A percentile compares a stretch with the other conserved stretches of the same genome.
Evolutionary conservation across 1,284 basidiomycete species (phyloP).

Genomic region (Chondrostereum purpureum): DNA sequence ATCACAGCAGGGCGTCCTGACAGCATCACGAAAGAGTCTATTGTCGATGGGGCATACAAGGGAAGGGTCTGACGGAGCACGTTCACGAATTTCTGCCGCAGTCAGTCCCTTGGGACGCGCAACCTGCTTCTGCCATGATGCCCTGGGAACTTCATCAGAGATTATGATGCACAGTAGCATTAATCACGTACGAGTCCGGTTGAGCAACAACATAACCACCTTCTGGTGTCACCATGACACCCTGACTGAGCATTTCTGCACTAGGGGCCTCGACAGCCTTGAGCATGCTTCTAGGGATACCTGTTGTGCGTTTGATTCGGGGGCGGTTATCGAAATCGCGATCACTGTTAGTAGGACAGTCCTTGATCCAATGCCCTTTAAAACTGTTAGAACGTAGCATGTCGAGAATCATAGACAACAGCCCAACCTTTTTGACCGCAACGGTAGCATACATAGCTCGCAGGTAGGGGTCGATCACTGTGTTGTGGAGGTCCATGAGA

Average conservation of each 20-base stretch:
- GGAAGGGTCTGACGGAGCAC: constrained; percentile 69
- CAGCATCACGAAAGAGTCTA: constrained; percentile 84
- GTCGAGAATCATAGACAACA: too few species aligned
- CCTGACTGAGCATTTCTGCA: constrained; percentile 67
- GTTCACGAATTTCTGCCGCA: constrained; percentile 80
- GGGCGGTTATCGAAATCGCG: constrained; percentile 92
- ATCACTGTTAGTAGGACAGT: constrained; percentile 96
- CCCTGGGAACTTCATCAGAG: constrained; percentile 36
- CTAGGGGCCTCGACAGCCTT: constrained; percentile 90
- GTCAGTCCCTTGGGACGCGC: constrained; percentile 74
- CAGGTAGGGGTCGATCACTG: constrained; percentile 69
- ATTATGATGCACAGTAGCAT: background rate
- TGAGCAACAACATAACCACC: constrained; percentile 94
- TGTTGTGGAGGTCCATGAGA: constrained; percentile 39
- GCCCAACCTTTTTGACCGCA: constrained; percentile 92
- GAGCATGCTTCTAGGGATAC: constrained; percentile 95
- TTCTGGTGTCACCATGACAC: constrained; percentile 95
- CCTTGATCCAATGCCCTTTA: constrained; percentile 97
- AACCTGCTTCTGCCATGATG: constrained; percentile 89
- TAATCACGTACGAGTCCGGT: constrained; percentile 73
- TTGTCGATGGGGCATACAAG: constrained; percentile 86
- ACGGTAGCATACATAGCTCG: constrained; percentile 98
- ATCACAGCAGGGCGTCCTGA: constrained; percentile 87
- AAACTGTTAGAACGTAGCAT: too few species aligned
- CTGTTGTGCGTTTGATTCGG: constrained; percentile 95